Base-by-base conservation (phyloP, 495 filamentous ascomycete genomes). In the Mytilinidion resinicola region DNA sequence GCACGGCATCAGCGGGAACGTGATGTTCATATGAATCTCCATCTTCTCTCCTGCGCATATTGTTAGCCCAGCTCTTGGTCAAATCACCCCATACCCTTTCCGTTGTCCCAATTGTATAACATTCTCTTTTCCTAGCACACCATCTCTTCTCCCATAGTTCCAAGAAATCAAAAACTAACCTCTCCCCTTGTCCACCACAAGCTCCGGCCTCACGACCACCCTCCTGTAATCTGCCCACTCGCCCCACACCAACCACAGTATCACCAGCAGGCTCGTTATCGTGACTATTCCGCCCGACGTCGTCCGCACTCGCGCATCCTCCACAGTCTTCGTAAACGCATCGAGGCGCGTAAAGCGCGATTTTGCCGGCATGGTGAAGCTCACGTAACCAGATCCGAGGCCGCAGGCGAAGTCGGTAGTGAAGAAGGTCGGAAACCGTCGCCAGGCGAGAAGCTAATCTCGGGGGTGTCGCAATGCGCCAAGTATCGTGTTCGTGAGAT, bases 11-110 rank as follows among this genome's bases (percentile, higher is more conserved):
- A 85, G 85, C 5, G 95, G 93, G 73, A 98, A 98, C 17, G 89
- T 92, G 62, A 98, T 89, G 78, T 98, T 98, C 76, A 98, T 80
- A 71, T 96, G 90, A 60, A 98, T 98, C 66, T 97, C 93, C 89
- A 98, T 96, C 70, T 90, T 87, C 77, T 98, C 89, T 65, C 89
- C 89, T 92, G 65, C 25, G 21, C 20, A 36, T 21, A 54, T 19
- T 11, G 50, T 63, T 30, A 63, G 60, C 43, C 47, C 30, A 33
- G 20, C 34, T 25, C 15, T 11, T 37, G 11, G 15, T 39, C 8
- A 12, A 21, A 44, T 44, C 48, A 36, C n/a, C 38, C 25, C 10
- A n/a, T 41, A 0, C 25, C 54, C 20, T 41, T 41, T 41, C 46
- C 20, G 34, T 47, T 15, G 33, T 43, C 34, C 30, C 25, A 37